Percentiles rank a stretch among this genome's conserved stretches.
phyloP scores from a whole-genome alignment of 306 rosid species.

The Albizia julibrissin region DNA sequence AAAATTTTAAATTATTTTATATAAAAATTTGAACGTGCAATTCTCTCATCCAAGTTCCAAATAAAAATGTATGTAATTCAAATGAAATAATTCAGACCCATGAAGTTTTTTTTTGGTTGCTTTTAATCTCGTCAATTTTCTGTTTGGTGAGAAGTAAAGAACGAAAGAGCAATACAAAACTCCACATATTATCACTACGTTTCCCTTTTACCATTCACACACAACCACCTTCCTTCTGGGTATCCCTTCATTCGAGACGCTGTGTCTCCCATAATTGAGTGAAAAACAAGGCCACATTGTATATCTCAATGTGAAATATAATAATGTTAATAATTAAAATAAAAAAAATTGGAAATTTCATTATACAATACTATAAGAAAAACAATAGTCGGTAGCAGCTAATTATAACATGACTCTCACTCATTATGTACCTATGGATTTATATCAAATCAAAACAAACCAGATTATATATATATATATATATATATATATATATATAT shows the following conservation, averaged over 20 bases:
- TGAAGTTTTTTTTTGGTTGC: no score
- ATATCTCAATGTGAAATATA: background rate
- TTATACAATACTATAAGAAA: no score
- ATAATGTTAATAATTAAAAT: no score
- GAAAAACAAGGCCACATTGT: background rate
- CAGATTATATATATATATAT: no score
- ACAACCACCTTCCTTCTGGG: no score
- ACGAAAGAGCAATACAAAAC: background rate
- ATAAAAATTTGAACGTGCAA: background rate
- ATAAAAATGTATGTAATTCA: no score
- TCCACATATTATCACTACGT: conserved; percentile 23
- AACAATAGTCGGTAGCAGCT: no score
- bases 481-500: no score
- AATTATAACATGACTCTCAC: no score
- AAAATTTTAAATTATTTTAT: background rate
- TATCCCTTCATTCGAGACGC: no score
- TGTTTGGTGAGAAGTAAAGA: background rate
- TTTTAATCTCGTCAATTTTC: background rate
- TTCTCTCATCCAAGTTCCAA: background rate
- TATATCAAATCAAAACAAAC: no score
- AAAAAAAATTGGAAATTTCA: background rate
- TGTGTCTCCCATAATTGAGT: background rate
- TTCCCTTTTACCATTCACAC: conserved; percentile 39
- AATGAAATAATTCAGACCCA: background rate
- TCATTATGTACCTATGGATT: no score